These are phyloP conservation scores for Trichoderma parareesei DNA, from an alignment of 495 filamentous ascomycete genomes.

Conservation along the genomic window DNA sequence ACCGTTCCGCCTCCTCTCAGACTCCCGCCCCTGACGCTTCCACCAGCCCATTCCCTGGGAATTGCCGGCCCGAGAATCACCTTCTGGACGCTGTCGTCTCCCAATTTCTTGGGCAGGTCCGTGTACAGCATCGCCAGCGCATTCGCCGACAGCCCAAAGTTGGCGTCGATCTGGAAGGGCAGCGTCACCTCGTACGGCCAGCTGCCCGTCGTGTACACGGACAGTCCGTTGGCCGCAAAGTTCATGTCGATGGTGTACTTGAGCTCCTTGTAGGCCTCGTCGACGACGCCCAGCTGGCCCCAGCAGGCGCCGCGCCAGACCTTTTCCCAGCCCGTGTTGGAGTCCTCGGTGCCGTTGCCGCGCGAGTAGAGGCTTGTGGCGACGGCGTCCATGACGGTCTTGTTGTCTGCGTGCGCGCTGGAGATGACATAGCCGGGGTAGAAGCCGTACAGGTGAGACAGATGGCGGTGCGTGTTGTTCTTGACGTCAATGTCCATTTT, in stretches of 20 bases:
- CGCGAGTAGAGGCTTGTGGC: constrained; percentile 25
- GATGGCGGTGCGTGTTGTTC: constrained; percentile 41
- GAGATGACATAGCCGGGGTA: constrained; percentile 42
- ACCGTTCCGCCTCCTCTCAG: constrained; percentile 34
- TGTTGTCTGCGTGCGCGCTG: constrained; percentile 20
- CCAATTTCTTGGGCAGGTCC: constrained; percentile 19
- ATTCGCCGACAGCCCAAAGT: constrained; percentile 42
- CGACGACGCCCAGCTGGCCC: constrained; percentile 41
- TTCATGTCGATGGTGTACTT: constrained; percentile 37
- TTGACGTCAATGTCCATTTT: constrained; percentile 37
- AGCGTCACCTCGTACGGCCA: not conserved
- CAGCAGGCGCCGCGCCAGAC: constrained; percentile 47
- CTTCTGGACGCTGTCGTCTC: constrained; percentile 3
- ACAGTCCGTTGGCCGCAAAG: constrained; percentile 40
- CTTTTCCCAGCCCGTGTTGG: constrained; percentile 48
- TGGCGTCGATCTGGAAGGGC: constrained; percentile 50
- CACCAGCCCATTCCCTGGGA: constrained; percentile 6
- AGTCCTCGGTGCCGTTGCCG: constrained; percentile 29
- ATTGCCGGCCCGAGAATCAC: constrained; percentile 7
- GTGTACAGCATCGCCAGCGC: constrained; percentile 39
- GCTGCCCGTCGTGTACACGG: constrained; percentile 28
- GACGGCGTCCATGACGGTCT: constrained; percentile 33
- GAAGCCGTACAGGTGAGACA: constrained; percentile 46
- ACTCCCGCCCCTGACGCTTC: constrained; percentile 27
- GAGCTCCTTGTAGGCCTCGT: constrained; percentile 22